Base-by-base conservation (phyloP, 2,329 filamentous ascomycete genomes). In the Hypocrella siamensis region DNA sequence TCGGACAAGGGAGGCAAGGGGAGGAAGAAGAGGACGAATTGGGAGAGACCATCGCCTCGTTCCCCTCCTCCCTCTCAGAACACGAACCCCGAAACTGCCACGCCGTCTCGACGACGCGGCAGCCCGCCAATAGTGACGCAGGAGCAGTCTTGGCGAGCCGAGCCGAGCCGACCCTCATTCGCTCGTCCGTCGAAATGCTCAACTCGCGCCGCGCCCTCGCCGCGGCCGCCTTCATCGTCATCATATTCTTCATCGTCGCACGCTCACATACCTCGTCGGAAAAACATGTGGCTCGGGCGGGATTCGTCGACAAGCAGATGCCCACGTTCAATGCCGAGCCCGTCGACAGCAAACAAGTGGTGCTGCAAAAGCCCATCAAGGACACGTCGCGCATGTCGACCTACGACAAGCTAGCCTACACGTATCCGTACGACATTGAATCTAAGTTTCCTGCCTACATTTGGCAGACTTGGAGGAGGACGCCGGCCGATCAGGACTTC, bases 401-500 rank as follows among this genome's bases (percentile, higher is more conserved):
- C 32, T 65, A 63, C 65, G 79, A 70, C 61, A 93, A 90, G 58
- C 72, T 98, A 35, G 78, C 77, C 32, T 94, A 93, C 61, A 81
- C 92, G 45, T 96, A 90, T 56, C 84, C 86, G 15, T 98, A 96
- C 64, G 81, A 93, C 47, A 67, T 88, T 39, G 75, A 85, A 48
- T 57, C 66, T 44, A 93, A 88, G 54, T 96, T 96, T 54, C 90
- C 90, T 3, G 86, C 85, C 35, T 96, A 93, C 62, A 92, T 98
- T 49, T 98, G 90, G 90, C 90, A 98, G 65, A 98, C 90, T 11
- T 98, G 90, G 90, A 94, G 92, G 55, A 78, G 74, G 47, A 81
- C 75, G 1, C 86, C 88, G 0, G 70, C 76, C 2, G 79, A 83
- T 16, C 65, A 72, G 31, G 67, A 81, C 38, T 98, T 98, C 50